Percentiles rank a stretch among this genome's conserved stretches.
These are phyloP conservation scores for Diaporthe caulivora DNA, from an alignment of 2,329 filamentous ascomycete species.

Conservation along the genomic window DNA sequence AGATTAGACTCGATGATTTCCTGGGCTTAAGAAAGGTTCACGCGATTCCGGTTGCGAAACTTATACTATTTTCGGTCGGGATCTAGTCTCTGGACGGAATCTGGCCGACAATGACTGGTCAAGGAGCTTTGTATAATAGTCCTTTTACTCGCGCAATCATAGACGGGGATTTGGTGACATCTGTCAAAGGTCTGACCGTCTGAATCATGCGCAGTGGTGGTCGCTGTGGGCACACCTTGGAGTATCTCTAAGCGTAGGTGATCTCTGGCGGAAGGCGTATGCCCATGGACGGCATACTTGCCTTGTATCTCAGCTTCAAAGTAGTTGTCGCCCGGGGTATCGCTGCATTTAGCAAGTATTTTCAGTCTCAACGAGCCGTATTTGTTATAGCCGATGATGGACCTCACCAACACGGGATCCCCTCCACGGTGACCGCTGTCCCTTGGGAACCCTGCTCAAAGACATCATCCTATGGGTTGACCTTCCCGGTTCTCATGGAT, in stretches of 20 bases:
- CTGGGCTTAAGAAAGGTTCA: conserved; percentile 11
- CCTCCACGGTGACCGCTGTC: no score
- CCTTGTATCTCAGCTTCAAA: not conserved
- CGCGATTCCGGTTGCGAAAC: conserved; percentile 13
- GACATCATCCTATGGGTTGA: no score
- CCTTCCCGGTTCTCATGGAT: no score
- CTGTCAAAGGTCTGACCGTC: not conserved
- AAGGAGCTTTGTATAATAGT: conserved; percentile 49
- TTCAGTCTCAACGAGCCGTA: no score
- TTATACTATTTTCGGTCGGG: conserved; percentile 37
- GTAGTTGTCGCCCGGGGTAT: no score
- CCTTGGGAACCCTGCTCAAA: no score
- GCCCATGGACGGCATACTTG: not conserved
- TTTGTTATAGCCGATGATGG: not conserved
- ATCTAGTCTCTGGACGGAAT: conserved; percentile 40
- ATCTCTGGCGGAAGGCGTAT: not conserved
- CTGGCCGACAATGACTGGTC: conserved; percentile 42
- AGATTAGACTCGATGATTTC: conserved; percentile 24
- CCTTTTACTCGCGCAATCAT: conserved; percentile 44
- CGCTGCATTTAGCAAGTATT: no score
- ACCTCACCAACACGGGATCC: not conserved
- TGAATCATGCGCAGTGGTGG: not conserved
- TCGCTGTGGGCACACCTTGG: not conserved
- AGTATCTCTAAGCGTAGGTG: not conserved
- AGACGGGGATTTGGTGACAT: conserved; percentile 46